A percentile compares a stretch with the other conserved stretches of the same genome.
phyloP scores from a whole-genome alignment of 2,329 filamentous ascomycete genomes.

The Xylaria arbuscula region DNA sequence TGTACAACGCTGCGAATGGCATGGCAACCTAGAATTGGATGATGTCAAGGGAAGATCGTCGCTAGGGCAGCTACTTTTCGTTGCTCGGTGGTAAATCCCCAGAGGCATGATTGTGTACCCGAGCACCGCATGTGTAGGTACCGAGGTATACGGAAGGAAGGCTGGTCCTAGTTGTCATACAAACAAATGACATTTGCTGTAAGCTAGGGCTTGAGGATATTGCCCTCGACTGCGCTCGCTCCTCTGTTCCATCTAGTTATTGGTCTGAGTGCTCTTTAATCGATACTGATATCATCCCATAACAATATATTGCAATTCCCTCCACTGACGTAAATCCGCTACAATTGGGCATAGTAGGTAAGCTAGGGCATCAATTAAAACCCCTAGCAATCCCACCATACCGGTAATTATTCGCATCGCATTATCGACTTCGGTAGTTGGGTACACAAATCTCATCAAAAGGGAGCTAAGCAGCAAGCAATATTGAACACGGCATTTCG shows the following conservation, averaged over 20 bases:
- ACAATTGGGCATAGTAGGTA: neutral
- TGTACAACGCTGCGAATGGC: slow-evolving; percentile 10
- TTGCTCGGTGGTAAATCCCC: neutral
- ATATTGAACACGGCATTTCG: slow-evolving; percentile 14
- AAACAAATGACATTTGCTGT: neutral
- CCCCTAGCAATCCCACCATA: neutral
- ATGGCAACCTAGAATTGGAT: slow-evolving; percentile 23
- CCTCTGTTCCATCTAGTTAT: too few relatives aligned
- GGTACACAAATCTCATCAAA: neutral
- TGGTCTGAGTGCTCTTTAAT: too few relatives aligned
- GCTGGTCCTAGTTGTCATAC: too few relatives aligned
- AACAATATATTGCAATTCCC: neutral
- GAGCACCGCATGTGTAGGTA: neutral
- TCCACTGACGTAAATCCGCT: neutral
- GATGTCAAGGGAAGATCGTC: slow-evolving; percentile 25
- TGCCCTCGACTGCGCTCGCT: too few relatives aligned
- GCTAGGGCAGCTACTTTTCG: neutral
- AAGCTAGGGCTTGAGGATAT: too few relatives aligned
- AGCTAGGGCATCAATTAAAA: neutral
- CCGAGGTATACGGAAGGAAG: neutral
- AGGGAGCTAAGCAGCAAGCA: neutral
- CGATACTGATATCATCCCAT: too few relatives aligned
- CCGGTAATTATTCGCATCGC: neutral
- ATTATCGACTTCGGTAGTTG: neutral
- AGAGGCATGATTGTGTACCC: neutral